Evolutionary conservation across 1,284 basidiomycete genomes (phyloP), one percentile per base, ranked within the genome.

Genomic region (Neonothopanus nambi): DNA sequence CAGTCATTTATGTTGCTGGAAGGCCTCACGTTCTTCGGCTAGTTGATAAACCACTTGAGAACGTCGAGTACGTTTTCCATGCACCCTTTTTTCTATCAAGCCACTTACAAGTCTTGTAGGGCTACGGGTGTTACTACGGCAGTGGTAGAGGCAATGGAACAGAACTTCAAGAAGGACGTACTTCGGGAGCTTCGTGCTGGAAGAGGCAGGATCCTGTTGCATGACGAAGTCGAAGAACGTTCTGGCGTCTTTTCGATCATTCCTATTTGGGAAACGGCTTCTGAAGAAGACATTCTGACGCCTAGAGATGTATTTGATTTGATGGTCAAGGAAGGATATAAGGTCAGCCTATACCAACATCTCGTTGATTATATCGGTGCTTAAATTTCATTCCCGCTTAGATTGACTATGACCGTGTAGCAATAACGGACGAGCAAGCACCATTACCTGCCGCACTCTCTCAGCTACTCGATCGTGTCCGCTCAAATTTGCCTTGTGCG

Each of bases 351-450:
- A 18, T 28, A n/a, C 24, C 23, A 43, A 24, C 20, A 21, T 24
- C 5, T 2, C 20, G 15, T 11, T 13, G 12, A 20, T 42, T 23
- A n/a, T 12, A 2, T 45, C 24, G 11, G 20, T 13, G 15, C 35
- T 7, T 4, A 15, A 3, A 15, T 35, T 5, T 39, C 9, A n/a
- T 21, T 48, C 42, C 17, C 36, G 8, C 7, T 8, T 56, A 91
- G 85, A 93, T 97, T 54, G 85, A 97, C 64, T 97, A 97, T 66
- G 85, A 82, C 50, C 86, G 94, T 17, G 80, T 93, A 47, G 88
- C 95, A 20, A 93, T 93, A 93, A 98, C 94, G 12, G 95, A 98
- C 64, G 95, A 98, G 69, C 95, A 96, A 75, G 93, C 95, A 0
- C 95, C 95, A 1, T 76, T 98, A 13, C 95, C 95, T 0, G 87